Percentiles rank a stretch among this genome's conserved stretches.
These are phyloP conservation scores for Excoecaria agallocha DNA, from an alignment of 345 rosid genomes.

Conservation along the genomic window DNA sequence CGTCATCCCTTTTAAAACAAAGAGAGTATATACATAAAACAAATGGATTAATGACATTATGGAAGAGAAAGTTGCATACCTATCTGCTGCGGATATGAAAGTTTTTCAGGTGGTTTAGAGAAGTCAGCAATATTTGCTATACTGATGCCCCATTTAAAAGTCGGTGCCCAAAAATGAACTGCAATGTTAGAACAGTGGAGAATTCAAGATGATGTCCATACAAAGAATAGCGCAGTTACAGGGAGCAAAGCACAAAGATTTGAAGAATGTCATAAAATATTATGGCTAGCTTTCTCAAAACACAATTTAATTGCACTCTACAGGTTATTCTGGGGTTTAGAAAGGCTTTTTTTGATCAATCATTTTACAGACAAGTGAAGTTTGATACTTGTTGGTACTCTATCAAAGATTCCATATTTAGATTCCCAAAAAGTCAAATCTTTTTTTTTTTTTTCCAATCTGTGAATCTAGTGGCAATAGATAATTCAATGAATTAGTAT, in stretches of 20 bases:
- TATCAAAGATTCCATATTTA: not conserved
- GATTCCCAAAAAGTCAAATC: not conserved
- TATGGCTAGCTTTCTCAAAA: not conserved
- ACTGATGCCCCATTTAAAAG: constrained; percentile 94
- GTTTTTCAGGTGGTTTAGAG: constrained; percentile 72
- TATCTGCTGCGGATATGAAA: constrained; percentile 85
- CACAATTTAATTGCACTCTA: not conserved
- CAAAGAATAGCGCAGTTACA: not conserved
- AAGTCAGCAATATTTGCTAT: constrained; percentile 86
- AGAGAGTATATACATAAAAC: too few relatives aligned
- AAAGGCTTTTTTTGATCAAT: not conserved
- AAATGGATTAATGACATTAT: too few relatives aligned
- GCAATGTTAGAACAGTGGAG: constrained; percentile 12
- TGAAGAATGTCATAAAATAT: not conserved
- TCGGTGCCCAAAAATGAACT: constrained; percentile 98
- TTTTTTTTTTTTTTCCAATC: not conserved
- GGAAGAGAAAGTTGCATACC: constrained; percentile 32
- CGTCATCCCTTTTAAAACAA: too few relatives aligned
- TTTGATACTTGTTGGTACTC: not conserved
- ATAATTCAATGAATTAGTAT: not conserved
- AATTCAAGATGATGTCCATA: not conserved
- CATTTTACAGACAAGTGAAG: not conserved
- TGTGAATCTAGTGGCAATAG: not conserved
- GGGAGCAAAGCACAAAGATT: not conserved
- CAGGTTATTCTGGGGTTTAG: not conserved